A percentile compares a stretch with the other conserved stretches of the same genome.
Evolutionary conservation across 495 filamentous ascomycete genomes (phyloP).

Genomic region (Cercophora newfieldiana): DNA sequence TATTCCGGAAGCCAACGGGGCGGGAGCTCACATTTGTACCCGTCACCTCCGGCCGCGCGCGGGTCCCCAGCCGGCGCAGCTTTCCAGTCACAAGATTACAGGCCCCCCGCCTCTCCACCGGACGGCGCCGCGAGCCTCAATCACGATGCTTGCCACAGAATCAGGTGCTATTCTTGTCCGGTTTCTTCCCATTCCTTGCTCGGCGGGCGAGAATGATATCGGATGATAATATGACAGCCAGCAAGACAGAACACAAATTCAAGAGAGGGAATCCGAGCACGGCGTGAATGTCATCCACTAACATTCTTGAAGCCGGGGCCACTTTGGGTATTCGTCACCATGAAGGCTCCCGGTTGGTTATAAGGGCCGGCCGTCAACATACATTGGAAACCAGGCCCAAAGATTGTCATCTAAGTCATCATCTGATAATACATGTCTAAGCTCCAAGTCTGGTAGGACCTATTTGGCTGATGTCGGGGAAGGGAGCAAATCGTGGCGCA

Average conservation of each 20-base stretch:
- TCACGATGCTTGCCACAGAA: not conserved
- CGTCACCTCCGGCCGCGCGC: not conserved
- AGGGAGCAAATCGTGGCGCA: constrained; percentile 11
- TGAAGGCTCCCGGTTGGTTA: not conserved
- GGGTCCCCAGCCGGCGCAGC: not conserved
- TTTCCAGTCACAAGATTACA: not conserved
- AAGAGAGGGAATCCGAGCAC: not conserved
- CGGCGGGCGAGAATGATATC: not conserved
- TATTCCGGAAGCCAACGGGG: not conserved
- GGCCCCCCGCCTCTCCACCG: not conserved
- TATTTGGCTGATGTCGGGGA: constrained; percentile 24
- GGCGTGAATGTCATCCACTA: not conserved
- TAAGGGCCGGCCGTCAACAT: not conserved
- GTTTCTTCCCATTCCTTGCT: not conserved
- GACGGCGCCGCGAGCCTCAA: not conserved
- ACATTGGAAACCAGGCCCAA: not conserved
- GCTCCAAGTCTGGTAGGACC: constrained; percentile 3
- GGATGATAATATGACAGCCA: not conserved
- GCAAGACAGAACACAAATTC: not conserved
- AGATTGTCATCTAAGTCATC: constrained; percentile 2
- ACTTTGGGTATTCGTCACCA: not conserved
- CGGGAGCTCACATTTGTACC: not conserved
- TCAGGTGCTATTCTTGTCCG: not conserved
- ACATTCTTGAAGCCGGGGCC: not conserved
- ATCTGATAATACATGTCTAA: not conserved